Conservation (phyloP, 108 stramenopile genomes). For the Schizochytrium sp. region DNA sequence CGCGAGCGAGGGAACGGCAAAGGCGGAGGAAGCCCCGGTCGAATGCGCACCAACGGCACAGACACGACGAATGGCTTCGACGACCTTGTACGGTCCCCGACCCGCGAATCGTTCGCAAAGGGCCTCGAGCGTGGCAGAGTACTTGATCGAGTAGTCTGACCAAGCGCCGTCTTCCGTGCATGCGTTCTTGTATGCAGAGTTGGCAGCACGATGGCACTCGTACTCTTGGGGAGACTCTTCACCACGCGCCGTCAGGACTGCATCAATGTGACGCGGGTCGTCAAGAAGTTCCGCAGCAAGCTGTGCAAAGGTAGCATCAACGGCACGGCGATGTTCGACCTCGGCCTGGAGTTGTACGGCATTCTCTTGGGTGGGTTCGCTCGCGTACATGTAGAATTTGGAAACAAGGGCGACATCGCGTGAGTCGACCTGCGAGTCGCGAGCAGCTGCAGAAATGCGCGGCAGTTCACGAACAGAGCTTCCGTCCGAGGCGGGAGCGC, state of each 20-base stretch:
- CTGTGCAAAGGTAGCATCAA: not conserved
- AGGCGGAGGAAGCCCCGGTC: no score
- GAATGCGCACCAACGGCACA: not conserved
- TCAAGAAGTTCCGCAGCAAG: not conserved
- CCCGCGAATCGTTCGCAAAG: not conserved
- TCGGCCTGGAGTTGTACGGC: not conserved
- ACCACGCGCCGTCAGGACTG: not conserved
- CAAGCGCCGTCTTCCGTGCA: not conserved
- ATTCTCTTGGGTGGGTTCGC: not conserved
- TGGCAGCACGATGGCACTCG: not conserved
- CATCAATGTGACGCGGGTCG: not conserved
- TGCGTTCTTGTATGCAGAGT: not conserved
- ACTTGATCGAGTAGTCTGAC: not conserved
- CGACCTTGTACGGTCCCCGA: not conserved
- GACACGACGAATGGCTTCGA: not conserved
- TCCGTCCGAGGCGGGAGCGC: not conserved
- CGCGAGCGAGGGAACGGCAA: no score
- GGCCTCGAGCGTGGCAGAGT: not conserved
- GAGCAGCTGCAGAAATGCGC: not conserved
- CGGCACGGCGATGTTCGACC: not conserved
- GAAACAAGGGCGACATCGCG: slow-evolving; percentile 1
- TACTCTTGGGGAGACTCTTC: not conserved
- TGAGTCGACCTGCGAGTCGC: not conserved
- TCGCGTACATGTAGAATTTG: not conserved
- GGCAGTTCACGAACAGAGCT: not conserved